Conservation (phyloP, 768 basidiomycete species). For the Crassisporium funariophilum region DNA sequence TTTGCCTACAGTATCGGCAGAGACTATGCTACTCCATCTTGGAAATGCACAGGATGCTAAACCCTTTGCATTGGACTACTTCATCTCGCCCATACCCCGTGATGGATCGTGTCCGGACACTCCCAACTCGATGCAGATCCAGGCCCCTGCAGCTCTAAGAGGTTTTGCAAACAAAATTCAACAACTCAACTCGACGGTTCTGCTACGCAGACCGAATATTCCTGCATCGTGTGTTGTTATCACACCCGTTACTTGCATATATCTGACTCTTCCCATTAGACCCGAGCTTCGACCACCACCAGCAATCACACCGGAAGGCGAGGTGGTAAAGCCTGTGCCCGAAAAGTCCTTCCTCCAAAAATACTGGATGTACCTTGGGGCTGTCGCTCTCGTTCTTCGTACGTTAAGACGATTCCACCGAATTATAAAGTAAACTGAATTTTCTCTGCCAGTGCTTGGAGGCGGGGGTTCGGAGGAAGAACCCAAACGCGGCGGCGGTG, state of each 20-base stretch:
- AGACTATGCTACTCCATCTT: constrained; percentile 60
- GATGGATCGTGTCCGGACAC: constrained; percentile 63
- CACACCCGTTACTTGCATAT: constrained; percentile 1
- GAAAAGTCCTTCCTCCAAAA: constrained; percentile 87
- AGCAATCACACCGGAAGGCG: constrained; percentile 65
- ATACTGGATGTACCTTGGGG: constrained; percentile 85
- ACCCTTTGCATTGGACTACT: constrained; percentile 75
- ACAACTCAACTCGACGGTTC: constrained; percentile 54
- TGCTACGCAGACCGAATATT: constrained; percentile 42
- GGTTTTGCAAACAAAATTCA: constrained; percentile 27
- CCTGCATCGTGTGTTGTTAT: constrained; percentile 59
- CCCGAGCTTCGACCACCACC: constrained; percentile 71
- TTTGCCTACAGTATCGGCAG: constrained; percentile 52
- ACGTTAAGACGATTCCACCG: constrained; percentile 28
- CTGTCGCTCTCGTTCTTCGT: constrained; percentile 60
- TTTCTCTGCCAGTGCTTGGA: constrained; percentile 30
- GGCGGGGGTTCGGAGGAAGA: constrained; percentile 45
- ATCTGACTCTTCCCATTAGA: constrained; percentile 36
- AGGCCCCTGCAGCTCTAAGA: constrained; percentile 19
- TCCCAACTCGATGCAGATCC: constrained; percentile 22
- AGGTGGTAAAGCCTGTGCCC: constrained; percentile 55
- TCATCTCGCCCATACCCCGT: constrained; percentile 66
- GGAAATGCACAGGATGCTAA: constrained; percentile 36
- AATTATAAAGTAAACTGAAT: not conserved
- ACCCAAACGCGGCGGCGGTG: constrained; percentile 18